Conservation (phyloP, 257 asterid species). For the Solanum rostratum region DNA sequence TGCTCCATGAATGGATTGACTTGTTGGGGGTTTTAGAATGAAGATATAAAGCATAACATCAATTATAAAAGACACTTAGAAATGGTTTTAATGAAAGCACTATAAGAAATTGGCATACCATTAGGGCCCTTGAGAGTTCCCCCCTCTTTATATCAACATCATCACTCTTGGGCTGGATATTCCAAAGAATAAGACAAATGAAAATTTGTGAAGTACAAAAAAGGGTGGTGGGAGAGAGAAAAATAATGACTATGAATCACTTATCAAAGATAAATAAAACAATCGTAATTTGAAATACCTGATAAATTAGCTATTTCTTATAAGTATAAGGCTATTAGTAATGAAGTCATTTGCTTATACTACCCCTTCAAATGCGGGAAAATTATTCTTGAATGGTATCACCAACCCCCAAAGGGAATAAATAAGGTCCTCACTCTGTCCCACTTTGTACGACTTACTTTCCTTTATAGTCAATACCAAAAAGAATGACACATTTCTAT, state of each 20-base stretch:
- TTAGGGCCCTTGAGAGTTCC: conserved; percentile 76
- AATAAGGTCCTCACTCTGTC: background rate
- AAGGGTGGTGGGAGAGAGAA: background rate
- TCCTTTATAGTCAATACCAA: too few species aligned
- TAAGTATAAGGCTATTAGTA: background rate
- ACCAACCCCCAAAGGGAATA: background rate
- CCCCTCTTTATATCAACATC: conserved; percentile 55
- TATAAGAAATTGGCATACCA: conserved; percentile 42
- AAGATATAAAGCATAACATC: background rate
- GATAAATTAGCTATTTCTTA: background rate
- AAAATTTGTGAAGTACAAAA: background rate
- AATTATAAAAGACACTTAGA: background rate
- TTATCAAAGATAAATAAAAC: background rate
- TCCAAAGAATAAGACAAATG: conserved; percentile 9
- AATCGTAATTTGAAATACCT: background rate
- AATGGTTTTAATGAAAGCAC: background rate
- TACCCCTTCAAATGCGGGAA: background rate
- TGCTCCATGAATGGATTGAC: background rate
- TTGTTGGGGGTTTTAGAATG: background rate
- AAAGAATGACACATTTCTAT: too few species aligned
- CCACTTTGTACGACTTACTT: too few species aligned
- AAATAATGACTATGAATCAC: background rate
- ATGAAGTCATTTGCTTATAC: background rate
- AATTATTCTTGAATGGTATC: background rate
- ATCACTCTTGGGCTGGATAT: conserved; percentile 53